Evolutionary conservation across 1,139 yeast genomes (phyloP).

Genomic region (Sporopachydermia cereana): DNA sequence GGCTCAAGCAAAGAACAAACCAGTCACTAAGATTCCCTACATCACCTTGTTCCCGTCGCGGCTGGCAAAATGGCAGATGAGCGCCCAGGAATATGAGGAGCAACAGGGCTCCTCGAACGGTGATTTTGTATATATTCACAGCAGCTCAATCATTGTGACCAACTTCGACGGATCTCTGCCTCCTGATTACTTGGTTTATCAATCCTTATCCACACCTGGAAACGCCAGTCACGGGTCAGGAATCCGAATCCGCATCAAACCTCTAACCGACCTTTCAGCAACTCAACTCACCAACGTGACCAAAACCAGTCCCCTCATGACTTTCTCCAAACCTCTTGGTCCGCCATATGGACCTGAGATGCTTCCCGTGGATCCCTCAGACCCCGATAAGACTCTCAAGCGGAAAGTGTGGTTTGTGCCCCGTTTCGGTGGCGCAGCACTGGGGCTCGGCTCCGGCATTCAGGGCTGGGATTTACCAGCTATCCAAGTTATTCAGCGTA

Average conservation of each 20-base stretch:
- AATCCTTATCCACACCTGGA: conserved; percentile 31
- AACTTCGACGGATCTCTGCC: conserved; percentile 45
- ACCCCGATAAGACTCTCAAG: conserved; percentile 31
- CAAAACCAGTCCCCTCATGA: conserved; percentile 55
- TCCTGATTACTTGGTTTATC: conserved; percentile 66
- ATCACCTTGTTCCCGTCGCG: conserved; percentile 45
- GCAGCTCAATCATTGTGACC: conserved; percentile 49
- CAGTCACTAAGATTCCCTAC: conserved; percentile 59
- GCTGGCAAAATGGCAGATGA: conserved; percentile 17
- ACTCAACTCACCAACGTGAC: conserved; percentile 71
- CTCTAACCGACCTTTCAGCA: conserved; percentile 66
- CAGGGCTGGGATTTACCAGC: conserved; percentile 93
- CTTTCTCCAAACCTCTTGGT: conserved; percentile 86
- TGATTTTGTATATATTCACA: conserved; percentile 65
- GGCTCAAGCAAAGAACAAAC: conserved; percentile 34
- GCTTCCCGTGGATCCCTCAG: conserved; percentile 25
- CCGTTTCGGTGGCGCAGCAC: conserved; percentile 67
- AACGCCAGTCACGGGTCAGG: conserved; percentile 28
- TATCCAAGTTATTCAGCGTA: conserved; percentile 61
- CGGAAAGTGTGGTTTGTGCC: conserved; percentile 90
- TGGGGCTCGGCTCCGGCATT: conserved; percentile 58
- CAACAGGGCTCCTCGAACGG: conserved; percentile 23
- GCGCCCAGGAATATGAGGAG: conserved; percentile 22
- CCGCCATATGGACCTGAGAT: conserved; percentile 78
- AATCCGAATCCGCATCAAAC: conserved; percentile 54